Evolutionary conservation across 148 eudicot genomes (phyloP).

Genomic region (Spergularia bocconei): DNA sequence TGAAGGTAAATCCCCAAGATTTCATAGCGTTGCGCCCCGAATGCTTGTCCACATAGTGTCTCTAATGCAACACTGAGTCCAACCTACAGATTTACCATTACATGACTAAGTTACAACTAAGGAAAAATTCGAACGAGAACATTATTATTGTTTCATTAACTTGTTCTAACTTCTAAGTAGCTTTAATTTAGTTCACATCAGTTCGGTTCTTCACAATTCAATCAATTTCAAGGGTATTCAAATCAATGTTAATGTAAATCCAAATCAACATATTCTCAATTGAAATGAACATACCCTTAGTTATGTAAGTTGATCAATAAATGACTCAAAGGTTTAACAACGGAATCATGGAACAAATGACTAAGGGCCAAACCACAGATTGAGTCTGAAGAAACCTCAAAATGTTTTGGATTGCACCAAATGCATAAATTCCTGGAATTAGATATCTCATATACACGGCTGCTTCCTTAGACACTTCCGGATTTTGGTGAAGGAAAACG

Average conservation of each 20-base stretch:
- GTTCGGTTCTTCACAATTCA: too few relatives aligned
- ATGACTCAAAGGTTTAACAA: too few relatives aligned
- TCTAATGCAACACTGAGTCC: slow-evolving; percentile 74
- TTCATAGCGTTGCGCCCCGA: slow-evolving; percentile 56
- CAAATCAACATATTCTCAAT: too few relatives aligned
- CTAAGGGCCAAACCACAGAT: slow-evolving; percentile 53
- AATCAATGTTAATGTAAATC: too few relatives aligned
- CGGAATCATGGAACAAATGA: slow-evolving; percentile 46
- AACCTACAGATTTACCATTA: slow-evolving; percentile 12
- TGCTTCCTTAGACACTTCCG: slow-evolving; percentile 48
- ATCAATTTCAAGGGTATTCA: too few relatives aligned
- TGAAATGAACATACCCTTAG: too few relatives aligned
- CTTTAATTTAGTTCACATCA: too few relatives aligned
- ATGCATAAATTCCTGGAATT: slow-evolving; percentile 64
- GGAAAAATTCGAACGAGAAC: too few relatives aligned
- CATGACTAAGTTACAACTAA: too few relatives aligned
- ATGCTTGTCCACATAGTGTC: slow-evolving; percentile 91
- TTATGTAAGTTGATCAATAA: too few relatives aligned
- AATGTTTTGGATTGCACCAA: slow-evolving; percentile 52
- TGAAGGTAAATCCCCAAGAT: slow-evolving; percentile 77
- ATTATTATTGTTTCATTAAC: too few relatives aligned
- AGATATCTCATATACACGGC: slow-evolving; percentile 55
- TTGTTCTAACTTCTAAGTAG: too few relatives aligned
- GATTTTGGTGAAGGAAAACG: slow-evolving; percentile 54
- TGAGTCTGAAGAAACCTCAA: slow-evolving; percentile 78